phyloP scores from a whole-genome alignment of 441 rosid genomes.

The Croton setiger region DNA sequence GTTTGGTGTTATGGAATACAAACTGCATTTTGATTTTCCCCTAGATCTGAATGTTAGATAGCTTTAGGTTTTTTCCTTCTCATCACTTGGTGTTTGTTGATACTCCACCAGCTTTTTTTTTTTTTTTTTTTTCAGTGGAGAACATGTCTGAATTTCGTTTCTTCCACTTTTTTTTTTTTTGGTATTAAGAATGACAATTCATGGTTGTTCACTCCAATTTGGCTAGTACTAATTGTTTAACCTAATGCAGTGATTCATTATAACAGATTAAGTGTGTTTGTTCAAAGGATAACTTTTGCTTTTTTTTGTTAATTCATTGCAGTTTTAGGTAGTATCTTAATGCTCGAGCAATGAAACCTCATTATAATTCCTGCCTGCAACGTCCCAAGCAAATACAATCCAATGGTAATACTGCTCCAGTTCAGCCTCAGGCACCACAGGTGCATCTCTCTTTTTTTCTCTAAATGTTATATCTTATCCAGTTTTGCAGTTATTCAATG shows the following conservation, averaged over 20 bases:
- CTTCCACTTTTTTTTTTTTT: no score
- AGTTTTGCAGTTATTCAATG: neutral
- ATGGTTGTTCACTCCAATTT: no score
- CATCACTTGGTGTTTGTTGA: neutral
- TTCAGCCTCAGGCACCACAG: slow-evolving; percentile 3
- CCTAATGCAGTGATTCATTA: no score
- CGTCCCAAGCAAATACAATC: neutral
- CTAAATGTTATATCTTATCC: neutral
- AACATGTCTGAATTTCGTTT: no score
- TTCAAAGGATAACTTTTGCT: neutral
- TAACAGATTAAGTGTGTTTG: neutral
- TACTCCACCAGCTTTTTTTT: neutral
- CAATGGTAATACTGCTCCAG: neutral
- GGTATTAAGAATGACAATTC: no score
- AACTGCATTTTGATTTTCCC: neutral
- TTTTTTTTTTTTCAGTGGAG: no score
- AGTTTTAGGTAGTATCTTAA: neutral
- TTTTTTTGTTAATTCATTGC: neutral
- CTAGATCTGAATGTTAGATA: no score
- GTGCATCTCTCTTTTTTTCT: neutral
- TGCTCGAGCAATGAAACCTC: neutral
- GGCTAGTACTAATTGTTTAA: no score
- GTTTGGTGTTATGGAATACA: neutral
- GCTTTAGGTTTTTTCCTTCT: neutral
- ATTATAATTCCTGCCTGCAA: neutral